These are phyloP conservation scores for Crepidotus variabilis DNA, from an alignment of 768 basidiomycete genomes.

Conservation along the genomic window DNA sequence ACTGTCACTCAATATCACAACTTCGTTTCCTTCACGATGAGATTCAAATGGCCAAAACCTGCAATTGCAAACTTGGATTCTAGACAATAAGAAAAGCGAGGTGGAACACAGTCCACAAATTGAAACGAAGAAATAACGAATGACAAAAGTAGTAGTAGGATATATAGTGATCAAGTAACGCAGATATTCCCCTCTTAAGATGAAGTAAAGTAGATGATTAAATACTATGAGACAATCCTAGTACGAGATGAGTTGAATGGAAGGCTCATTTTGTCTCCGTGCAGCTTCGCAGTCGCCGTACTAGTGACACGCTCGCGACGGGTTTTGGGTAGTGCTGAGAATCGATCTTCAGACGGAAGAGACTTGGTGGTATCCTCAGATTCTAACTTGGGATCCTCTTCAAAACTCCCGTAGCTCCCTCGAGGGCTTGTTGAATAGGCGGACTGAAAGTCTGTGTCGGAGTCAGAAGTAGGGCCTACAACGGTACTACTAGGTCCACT, in stretches of 20 bases:
- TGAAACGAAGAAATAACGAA: not conserved
- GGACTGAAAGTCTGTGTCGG: slow-evolving; percentile 85
- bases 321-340: slow-evolving; percentile 29
- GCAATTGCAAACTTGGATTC: too few species aligned
- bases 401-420: slow-evolving; percentile 56
- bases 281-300: slow-evolving; percentile 40
- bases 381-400: slow-evolving; percentile 24
- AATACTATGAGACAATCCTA: slow-evolving; percentile 1
- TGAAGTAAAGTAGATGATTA: slow-evolving; percentile 1
- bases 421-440: slow-evolving; percentile 78
- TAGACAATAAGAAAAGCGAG: too few species aligned
- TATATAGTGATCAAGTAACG: slow-evolving; percentile 1
- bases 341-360: slow-evolving; percentile 16
- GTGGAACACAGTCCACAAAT: too few species aligned
- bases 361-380: slow-evolving; percentile 15
- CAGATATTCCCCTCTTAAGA: not conserved
- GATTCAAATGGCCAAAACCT: too few species aligned
- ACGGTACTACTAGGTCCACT: not conserved
- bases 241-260: slow-evolving; percentile 10
- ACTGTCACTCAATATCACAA: not conserved
- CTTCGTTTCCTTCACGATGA: too few species aligned
- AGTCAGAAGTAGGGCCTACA: slow-evolving; percentile 50
- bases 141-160: not conserved
- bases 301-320: slow-evolving; percentile 57
- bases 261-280: slow-evolving; percentile 24